phyloP scores from a whole-genome alignment of 441 rosid genomes.

The Hura crepitans region DNA sequence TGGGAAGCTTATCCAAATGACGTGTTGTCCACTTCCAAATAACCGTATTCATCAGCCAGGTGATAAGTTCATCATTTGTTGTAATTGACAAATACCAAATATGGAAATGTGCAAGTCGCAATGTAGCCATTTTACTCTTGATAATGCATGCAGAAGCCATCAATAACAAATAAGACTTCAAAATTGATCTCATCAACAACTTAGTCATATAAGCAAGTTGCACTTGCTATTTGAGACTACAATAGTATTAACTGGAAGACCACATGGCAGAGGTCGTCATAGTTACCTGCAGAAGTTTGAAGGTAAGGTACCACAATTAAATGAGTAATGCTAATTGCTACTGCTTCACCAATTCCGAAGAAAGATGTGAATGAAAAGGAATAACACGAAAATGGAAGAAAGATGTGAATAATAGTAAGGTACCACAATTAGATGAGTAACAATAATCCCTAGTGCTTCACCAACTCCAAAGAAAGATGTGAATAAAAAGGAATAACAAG shows the following conservation, averaged over 20 bases:
- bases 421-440: conserved; percentile 1
- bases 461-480: background rate
- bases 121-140: conserved; percentile 21
- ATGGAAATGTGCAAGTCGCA: conserved; percentile 8
- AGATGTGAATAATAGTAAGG: no score
- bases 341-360: background rate
- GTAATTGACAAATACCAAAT: conserved; percentile 20
- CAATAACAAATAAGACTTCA: conserved; percentile 22
- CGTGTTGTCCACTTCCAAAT: conserved; percentile 17
- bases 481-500: background rate
- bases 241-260: conserved; percentile 34
- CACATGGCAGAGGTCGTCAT: conserved; percentile 34
- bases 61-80: conserved; percentile 8
- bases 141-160: conserved; percentile 15
- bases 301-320: conserved; percentile 2
- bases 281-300: conserved; percentile 48
- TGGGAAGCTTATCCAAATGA: conserved; percentile 19
- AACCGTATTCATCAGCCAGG: conserved; percentile 16
- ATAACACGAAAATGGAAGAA: background rate
- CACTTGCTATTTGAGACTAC: conserved; percentile 29
- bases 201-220: conserved; percentile 18
- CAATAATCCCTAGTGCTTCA: background rate
- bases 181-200: conserved; percentile 26
- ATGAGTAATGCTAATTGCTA: conserved; percentile 1
- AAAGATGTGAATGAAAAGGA: conserved; percentile 1